These are phyloP conservation scores for Xylaria sp. DNA, from an alignment of 2,329 filamentous ascomycete genomes.

Conservation along the genomic window DNA sequence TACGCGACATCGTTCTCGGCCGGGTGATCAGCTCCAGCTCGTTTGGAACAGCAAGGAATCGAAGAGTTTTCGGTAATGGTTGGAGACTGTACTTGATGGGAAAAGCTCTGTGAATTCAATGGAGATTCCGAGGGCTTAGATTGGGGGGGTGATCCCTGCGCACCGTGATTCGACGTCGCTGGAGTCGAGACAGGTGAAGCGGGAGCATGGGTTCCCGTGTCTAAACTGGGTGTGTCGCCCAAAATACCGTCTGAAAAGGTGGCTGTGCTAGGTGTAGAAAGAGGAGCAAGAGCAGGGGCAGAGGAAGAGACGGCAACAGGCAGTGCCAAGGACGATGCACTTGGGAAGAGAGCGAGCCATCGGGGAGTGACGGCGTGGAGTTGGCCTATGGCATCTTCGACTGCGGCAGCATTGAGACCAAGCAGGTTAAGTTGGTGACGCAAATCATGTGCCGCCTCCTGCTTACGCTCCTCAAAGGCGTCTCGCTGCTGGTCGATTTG, in stretches of 20 bases:
- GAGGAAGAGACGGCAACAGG: slow-evolving; percentile 33
- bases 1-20: slow-evolving; percentile 20
- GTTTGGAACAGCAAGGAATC: slow-evolving; percentile 33
- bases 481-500: slow-evolving; percentile 45
- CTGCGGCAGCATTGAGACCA: slow-evolving; percentile 38
- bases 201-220: slow-evolving; percentile 1
- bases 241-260: not conserved
- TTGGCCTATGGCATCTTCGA: slow-evolving; percentile 41
- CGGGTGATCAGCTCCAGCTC: slow-evolving; percentile 25
- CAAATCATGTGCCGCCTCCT: slow-evolving; percentile 40
- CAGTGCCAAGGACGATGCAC: slow-evolving; percentile 41
- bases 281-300: slow-evolving; percentile 31
- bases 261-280: slow-evolving; percentile 1
- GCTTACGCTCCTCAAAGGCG: slow-evolving; percentile 44
- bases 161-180: slow-evolving; percentile 5
- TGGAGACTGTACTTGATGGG: slow-evolving; percentile 38
- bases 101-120: slow-evolving; percentile 25
- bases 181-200: slow-evolving; percentile 4
- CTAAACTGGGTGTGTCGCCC: not conserved
- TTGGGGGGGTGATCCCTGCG: slow-evolving; percentile 2
- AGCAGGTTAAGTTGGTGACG: slow-evolving; percentile 43
- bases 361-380: slow-evolving; percentile 41
- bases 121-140: slow-evolving; percentile 29
- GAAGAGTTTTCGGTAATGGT: slow-evolving; percentile 36
- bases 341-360: slow-evolving; percentile 42